phyloP scores from a whole-genome alignment of 495 filamentous ascomycete genomes.

The Hypoxylon intermedium region DNA sequence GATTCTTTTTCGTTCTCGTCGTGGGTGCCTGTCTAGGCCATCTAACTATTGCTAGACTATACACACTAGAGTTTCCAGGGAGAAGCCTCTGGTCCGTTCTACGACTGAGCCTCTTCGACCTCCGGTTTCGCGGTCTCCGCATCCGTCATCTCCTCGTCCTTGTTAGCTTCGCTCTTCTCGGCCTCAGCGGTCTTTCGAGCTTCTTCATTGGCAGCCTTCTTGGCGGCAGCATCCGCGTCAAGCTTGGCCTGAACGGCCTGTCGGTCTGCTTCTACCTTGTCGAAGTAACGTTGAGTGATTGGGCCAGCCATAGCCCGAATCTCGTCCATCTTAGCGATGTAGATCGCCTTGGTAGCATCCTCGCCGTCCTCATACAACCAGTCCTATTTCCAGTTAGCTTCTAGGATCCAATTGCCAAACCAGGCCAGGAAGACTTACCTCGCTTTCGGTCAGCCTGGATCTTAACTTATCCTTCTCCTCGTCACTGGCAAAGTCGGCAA shows the following conservation, averaged over 20 bases:
- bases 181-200: conserved; percentile 57
- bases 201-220: conserved; percentile 74
- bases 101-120: conserved; percentile 44
- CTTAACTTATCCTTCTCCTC: conserved; percentile 89
- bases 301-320: conserved; percentile 89
- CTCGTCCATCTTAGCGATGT: conserved; percentile 94
- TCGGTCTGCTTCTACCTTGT: conserved; percentile 90
- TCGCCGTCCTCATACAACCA: conserved; percentile 99
- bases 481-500: conserved; percentile 85
- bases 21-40: no score
- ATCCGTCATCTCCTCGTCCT: conserved; percentile 66
- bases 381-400: conserved; percentile 64
- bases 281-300: conserved; percentile 91
- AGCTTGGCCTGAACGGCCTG: conserved; percentile 74
- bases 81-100: conserved; percentile 20
- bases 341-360: conserved; percentile 90
- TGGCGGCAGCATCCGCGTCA: conserved; percentile 83
- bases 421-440: conserved; percentile 68
- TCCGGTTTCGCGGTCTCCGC: conserved; percentile 58
- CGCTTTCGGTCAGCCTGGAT: conserved; percentile 76
- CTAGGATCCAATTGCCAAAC: background rate
- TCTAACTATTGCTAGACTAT: no score
- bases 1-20: conserved; percentile 22
- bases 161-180: conserved; percentile 48
- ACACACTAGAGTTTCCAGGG: conserved; percentile 6